Percentiles rank a stretch among this genome's conserved stretches.
Conservation (phyloP, 2,329 filamentous ascomycete genomes). For the Monosporascus sp. region DNA sequence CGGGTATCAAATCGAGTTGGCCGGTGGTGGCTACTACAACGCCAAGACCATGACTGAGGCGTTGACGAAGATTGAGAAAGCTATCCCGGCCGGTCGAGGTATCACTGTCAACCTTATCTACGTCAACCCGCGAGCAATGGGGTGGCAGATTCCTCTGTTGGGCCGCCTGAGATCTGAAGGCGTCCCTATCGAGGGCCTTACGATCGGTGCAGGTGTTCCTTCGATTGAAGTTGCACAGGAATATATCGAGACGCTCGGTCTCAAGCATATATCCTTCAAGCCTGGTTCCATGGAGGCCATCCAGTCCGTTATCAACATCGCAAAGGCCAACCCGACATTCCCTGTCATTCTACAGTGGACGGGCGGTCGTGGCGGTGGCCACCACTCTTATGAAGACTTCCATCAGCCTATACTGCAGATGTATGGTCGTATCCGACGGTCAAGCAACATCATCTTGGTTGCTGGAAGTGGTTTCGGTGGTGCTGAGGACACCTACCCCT, state of each 20-base stretch:
- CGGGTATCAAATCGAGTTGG: conserved; percentile 90
- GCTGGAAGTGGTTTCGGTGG: conserved; percentile 91
- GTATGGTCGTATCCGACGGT: conserved; percentile 83
- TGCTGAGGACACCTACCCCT: conserved; percentile 85
- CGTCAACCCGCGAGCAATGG: conserved; percentile 83
- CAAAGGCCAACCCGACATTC: conserved; percentile 88
- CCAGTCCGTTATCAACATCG: conserved; percentile 85
- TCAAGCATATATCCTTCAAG: conserved; percentile 94
- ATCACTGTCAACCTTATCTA: conserved; percentile 91
- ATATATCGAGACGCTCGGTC: conserved; percentile 86
- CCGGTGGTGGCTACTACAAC: conserved; percentile 84
- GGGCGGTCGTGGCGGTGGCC: conserved; percentile 86
- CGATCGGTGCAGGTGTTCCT: conserved; percentile 88
- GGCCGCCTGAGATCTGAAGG: conserved; percentile 76
- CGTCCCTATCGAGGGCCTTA: conserved; percentile 85
- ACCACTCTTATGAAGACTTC: conserved; percentile 95
- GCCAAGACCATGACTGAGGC: conserved; percentile 78
- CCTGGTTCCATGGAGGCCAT: conserved; percentile 86
- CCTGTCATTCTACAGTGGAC: conserved; percentile 95
- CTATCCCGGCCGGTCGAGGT: conserved; percentile 78
- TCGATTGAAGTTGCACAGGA: conserved; percentile 90
- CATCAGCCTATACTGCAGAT: conserved; percentile 87
- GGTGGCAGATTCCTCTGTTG: conserved; percentile 85
- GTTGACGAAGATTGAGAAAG: conserved; percentile 76
- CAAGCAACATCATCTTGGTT: conserved; percentile 81